Base-by-base conservation (phyloP, 2,329 filamentous ascomycete species). In the Dactylellina parvicollis region DNA sequence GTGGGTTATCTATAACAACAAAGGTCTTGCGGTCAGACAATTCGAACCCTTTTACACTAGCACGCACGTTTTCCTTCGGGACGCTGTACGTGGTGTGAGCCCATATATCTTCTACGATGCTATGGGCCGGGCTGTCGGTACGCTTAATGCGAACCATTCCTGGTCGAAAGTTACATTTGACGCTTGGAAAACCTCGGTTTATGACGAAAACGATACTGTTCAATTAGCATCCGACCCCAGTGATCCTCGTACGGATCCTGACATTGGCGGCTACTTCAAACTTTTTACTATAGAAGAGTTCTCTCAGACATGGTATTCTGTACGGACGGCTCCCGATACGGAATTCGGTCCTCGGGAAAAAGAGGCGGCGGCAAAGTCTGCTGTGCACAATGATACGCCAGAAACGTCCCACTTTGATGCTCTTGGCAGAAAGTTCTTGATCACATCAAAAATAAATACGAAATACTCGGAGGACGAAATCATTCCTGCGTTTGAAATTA, bases 1-100 rank as follows among this genome's bases (percentile, higher is more conserved):
- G 2, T 78, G 77, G 76, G 50, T 46, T 0, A 65, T 78, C 16
- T 65, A 52, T 47, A 77, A 79, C 65, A 77, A 76, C 67, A 78
- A 78, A 32, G 71, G 70, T 24, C 44, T 60, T 0, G 30, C 75
- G 16, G 62, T 78, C 3, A 36, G 49, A 18, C n/a, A 74, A 40
- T 78, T 66, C 34, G 73, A 77, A 20, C 76, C 77, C 3, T 76
- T 76, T 46, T 78, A 77, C 47, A 47, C 24, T 16, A 20, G 40
- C 12, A 74, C 55, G 2, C 75, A 75, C 44, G 5, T 12, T 12
- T 78, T 75, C 55, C 20, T 67, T 24, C 20, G 26, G 16, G 42
- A 65, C 1, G 28, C 40, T 9, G 57, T 34, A 7, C n/a, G 44
- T 28, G 76, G 75, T 4, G 55, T 67, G 3, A 56, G 52, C 1